Evolutionary conservation across 2,329 filamentous ascomycete species (phyloP).

Genomic region (Diplodia scrobiculata): DNA sequence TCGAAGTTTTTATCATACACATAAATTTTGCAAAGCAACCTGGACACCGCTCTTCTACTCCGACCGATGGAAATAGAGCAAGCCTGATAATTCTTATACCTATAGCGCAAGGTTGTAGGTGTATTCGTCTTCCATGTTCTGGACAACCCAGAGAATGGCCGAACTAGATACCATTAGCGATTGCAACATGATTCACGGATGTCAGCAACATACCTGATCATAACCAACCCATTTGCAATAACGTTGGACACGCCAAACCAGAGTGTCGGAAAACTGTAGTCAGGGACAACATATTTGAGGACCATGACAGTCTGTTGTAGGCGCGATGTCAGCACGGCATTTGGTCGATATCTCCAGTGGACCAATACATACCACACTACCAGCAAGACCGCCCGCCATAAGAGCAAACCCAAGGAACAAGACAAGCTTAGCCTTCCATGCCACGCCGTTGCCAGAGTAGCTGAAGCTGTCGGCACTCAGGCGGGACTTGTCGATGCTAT

Average conservation of each 20-base stretch:
- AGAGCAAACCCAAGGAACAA: constrained; percentile 70
- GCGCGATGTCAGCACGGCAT: constrained; percentile 4
- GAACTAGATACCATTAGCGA: constrained; percentile 51
- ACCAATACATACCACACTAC: constrained; percentile 57
- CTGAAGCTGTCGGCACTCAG: constrained; percentile 65
- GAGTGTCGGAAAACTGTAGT: constrained; percentile 62
- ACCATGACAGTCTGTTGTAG: constrained; percentile 60
- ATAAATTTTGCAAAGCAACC: neutral
- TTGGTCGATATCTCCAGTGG: too few relatives aligned
- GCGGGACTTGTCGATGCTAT: constrained; percentile 69
- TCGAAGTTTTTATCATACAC: constrained; percentile 16
- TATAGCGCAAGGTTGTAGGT: constrained; percentile 68
- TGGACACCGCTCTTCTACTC: constrained; percentile 5
- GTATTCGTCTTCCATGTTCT: constrained; percentile 74
- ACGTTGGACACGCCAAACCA: constrained; percentile 71
- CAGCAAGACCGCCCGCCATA: constrained; percentile 67
- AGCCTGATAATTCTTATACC: neutral
- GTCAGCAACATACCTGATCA: constrained; percentile 61
- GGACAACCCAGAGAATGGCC: constrained; percentile 67
- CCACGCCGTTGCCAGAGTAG: constrained; percentile 65
- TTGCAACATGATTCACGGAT: constrained; percentile 3
- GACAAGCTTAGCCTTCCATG: constrained; percentile 70
- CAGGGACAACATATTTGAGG: constrained; percentile 65
- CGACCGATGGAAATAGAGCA: neutral
- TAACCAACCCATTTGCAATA: constrained; percentile 64